Base-by-base conservation (phyloP, 2,329 filamentous ascomycete genomes). In the Aspergillus sclerotialis region DNA sequence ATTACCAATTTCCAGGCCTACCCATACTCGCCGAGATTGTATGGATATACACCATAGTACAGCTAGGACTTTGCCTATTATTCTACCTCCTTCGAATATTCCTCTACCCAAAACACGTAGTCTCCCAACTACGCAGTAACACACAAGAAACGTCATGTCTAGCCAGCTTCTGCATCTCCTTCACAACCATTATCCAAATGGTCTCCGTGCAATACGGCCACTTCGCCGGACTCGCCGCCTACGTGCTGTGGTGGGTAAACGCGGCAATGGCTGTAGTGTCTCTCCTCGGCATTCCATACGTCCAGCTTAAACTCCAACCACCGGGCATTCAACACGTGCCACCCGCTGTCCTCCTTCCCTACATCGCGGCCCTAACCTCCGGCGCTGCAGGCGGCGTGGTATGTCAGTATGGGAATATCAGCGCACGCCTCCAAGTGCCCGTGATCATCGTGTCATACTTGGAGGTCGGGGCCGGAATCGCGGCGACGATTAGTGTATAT, bases 191-290 rank as follows among this genome's bases (percentile, higher is more conserved):
- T 30, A 49, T 54, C 18, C 43, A 62, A 10, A 51, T 60, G 38
- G 78, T 93, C 52, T 82, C 49, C 2, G 50, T 61, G 4, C 30
- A 49, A 21, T 52, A 56, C 33, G 58, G 53, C 40, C 46, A 49
- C 12, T 31, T 35, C 9, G 42, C 45, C 8, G 52, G 53, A 3
- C 25, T 61, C 7, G 43, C 50, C 14, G 48, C 55, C 4, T 62
- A 56, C 38, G 44, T 64, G 11, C 51, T 68, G 16, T 68, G 64
- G 64, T 68, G 64, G 63, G 50, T 63, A 10, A 50, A 55, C 14
- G 51, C 55, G 3, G 47, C 34, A 2, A 47, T 65, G 28, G 55
- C 61, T 5, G 32, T 61, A 2, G 7, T 52, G n/a, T 44, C 47
- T n/a, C 47, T 54, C 23, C 44, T 64, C 29, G 43, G 40, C 2